Evolutionary conservation across 2,329 filamentous ascomycete genomes (phyloP).

Genomic region (Hypoxylon sp.): DNA sequence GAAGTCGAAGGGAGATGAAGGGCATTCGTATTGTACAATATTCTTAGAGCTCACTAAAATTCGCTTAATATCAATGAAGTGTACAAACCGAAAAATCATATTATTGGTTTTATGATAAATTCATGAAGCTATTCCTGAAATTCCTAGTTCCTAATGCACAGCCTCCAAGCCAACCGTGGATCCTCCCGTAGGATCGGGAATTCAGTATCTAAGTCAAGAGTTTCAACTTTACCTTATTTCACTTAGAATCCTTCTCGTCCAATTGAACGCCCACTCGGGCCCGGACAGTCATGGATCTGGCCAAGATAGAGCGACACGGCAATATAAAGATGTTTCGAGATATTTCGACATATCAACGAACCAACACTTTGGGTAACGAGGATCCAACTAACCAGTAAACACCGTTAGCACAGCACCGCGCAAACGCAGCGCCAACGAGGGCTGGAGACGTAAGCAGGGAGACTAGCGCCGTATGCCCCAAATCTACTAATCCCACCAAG

Average conservation of each 20-base stretch:
- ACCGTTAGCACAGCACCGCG: constrained; percentile 38
- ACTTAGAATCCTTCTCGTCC: neutral
- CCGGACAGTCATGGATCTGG: neutral
- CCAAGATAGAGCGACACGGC: neutral
- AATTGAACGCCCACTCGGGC: neutral
- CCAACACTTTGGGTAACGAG: neutral
- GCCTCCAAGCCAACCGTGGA: constrained; percentile 20
- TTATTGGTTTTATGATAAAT: neutral
- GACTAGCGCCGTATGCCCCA: constrained; percentile 49
- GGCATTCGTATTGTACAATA: constrained; percentile 29
- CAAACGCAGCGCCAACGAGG: constrained; percentile 27
- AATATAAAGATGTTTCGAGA: neutral
- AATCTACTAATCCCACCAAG: constrained; percentile 56
- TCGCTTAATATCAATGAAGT: constrained; percentile 29
- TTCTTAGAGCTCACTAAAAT: constrained; percentile 13
- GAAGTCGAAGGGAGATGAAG: neutral
- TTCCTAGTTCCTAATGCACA: neutral
- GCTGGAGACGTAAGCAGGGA: constrained; percentile 43
- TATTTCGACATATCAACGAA: constrained; percentile 3
- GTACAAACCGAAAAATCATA: constrained; percentile 19
- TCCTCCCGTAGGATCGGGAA: constrained; percentile 20
- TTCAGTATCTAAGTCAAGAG: constrained; percentile 6
- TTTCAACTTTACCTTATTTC: constrained; percentile 9
- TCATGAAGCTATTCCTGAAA: neutral
- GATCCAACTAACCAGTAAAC: constrained; percentile 13